Evolutionary conservation across 75 land plant species (phyloP).

Genomic region (Sequoiadendron giganteum): DNA sequence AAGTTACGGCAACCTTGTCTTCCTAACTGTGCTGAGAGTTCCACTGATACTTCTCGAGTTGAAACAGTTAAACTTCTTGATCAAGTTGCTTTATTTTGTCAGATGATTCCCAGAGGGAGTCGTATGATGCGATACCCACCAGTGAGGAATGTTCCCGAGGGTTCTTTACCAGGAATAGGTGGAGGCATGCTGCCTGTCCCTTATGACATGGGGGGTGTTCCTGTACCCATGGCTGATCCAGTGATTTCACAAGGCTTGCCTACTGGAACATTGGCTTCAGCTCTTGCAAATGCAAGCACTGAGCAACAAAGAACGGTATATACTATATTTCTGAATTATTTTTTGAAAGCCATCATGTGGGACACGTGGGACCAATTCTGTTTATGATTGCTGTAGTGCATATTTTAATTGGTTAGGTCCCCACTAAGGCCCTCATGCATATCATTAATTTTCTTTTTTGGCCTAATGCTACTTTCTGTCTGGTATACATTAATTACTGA

Average conservation of each 20-base stretch:
- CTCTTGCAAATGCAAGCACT: slow-evolving; percentile 89
- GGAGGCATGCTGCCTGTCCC: slow-evolving; percentile 75
- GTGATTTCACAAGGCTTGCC: slow-evolving; percentile 58
- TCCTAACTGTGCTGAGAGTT: no score
- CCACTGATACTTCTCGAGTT: background rate
- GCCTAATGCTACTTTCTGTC: background rate
- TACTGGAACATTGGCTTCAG: slow-evolving; percentile 72
- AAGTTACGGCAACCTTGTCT: background rate
- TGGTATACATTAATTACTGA: background rate
- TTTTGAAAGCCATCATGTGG: background rate
- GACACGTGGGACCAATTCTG: background rate
- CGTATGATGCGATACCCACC: slow-evolving; percentile 62
- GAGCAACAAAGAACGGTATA: slow-evolving; percentile 91
- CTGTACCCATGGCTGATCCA: slow-evolving; percentile 47
- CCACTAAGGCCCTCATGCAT: background rate
- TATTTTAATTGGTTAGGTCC: background rate
- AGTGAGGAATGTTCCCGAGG: slow-evolving; percentile 50
- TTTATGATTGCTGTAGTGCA: background rate
- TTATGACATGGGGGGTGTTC: slow-evolving; percentile 67
- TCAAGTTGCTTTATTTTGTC: background rate
- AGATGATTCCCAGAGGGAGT: slow-evolving; percentile 71
- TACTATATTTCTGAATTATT: background rate
- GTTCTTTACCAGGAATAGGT: slow-evolving; percentile 49
- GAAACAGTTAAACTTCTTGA: background rate
- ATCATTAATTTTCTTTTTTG: background rate